A percentile compares a stretch with the other conserved stretches of the same genome.
These are phyloP conservation scores for Tolypocladium guangdongense DNA, from an alignment of 2,329 filamentous ascomycete species.

Conservation along the genomic window DNA sequence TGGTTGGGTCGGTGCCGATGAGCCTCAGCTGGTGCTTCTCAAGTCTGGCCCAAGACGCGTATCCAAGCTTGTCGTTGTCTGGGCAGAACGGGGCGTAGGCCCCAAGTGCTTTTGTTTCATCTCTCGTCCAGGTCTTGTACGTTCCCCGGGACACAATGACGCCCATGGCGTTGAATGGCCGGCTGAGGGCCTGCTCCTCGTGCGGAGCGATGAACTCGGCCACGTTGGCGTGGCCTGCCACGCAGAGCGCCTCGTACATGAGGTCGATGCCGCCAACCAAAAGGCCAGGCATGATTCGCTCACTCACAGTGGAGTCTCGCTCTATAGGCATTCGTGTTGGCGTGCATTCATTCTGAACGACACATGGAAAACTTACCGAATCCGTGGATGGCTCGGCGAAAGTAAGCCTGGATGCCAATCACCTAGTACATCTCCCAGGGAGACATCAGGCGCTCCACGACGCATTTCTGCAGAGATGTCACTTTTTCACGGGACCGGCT, in stretches of 20 bases:
- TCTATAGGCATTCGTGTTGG: no score
- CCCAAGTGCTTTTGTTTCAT: background rate
- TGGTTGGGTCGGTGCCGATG: background rate
- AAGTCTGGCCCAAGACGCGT: conserved; percentile 2
- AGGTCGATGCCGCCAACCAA: conserved; percentile 3
- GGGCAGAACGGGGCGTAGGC: conserved; percentile 4
- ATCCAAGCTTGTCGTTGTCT: background rate
- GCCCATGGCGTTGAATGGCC: conserved; percentile 1
- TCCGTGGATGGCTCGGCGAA: conserved; percentile 2
- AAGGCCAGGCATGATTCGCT: conserved; percentile 4
- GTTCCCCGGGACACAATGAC: conserved; percentile 5
- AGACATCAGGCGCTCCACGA: conserved; percentile 1
- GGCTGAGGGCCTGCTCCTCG: background rate
- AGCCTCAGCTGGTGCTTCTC: conserved; percentile 1
- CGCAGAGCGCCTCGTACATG: conserved; percentile 4
- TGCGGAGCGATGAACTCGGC: background rate
- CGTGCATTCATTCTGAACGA: no score
- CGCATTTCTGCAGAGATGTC: background rate
- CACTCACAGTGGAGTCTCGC: background rate
- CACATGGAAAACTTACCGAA: background rate
- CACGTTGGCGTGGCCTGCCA: background rate
- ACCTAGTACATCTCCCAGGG: conserved; percentile 9
- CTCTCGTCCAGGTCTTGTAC: conserved; percentile 3
- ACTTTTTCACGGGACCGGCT: background rate
- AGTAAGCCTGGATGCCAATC: conserved; percentile 3